Base-by-base conservation (phyloP, 345 rosid species). In the Hibiscus trionum region DNA sequence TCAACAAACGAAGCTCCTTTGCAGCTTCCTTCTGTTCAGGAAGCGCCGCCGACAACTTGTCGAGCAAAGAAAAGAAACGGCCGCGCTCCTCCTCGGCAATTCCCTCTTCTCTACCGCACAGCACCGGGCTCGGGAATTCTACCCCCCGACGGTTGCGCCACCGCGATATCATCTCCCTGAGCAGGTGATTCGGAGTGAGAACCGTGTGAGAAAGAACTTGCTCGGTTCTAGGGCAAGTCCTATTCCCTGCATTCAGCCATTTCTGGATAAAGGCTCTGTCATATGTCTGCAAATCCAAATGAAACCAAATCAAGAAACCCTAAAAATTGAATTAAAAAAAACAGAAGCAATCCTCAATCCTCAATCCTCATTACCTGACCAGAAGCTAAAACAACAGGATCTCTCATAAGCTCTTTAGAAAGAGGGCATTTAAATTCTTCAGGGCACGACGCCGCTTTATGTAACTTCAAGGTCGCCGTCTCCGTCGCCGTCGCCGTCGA, bases 321-420 rank as follows among this genome's bases (percentile, higher is more conserved):
- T 16, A 2, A 33, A 46, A 64, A 16, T 6, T 55, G 5, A 14
- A 5, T 15, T 15, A 50, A 50, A 50, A 50, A 50, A 15, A 50
- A 31, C 14, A 37, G 56, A 63, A 72, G 60, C 49, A 60, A 27
- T 58, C n/a, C 17, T 21, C 24, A 21, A 21, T 21, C 21, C 21
- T 31, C 49, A 60, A 27, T 58, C 17, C 29, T 50, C 60, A 84
- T 49, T 71, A 95, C 99, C 98, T 82, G 91, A 6, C 98, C 99
- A 29, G 99, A 84, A 58, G 94, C 78, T 78, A 95, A 75, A 82
- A 95, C 80, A 35, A 95, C 96, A 55, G 98, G 99, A 87, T 95
- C 98, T 77, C 86, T 82, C 99, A 95, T 93, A 72, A 95, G 74
- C 58, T 95, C 96, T 4, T 85, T 87, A 24, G 99, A 95, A 27